These are phyloP conservation scores for Eucalyptus regnans DNA, from an alignment of 345 rosid genomes.

Conservation along the genomic window DNA sequence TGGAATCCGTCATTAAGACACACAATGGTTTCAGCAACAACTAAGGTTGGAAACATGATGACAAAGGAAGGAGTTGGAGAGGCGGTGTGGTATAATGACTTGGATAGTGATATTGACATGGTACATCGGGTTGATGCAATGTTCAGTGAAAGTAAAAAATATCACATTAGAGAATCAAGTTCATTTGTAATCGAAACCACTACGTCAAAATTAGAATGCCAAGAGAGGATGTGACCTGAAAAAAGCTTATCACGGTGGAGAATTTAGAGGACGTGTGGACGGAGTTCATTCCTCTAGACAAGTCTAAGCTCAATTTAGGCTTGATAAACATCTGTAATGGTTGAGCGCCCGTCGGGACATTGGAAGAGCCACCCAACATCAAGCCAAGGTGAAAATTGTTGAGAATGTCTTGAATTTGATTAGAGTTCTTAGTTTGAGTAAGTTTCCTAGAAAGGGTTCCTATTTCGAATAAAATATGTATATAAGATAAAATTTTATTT, in stretches of 20 bases:
- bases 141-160: neutral
- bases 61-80: neutral
- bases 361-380: neutral
- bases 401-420: neutral
- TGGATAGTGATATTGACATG: neutral
- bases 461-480: neutral
- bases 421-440: neutral
- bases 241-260: neutral
- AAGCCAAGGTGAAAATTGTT: neutral
- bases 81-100: neutral
- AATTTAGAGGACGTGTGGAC: neutral
- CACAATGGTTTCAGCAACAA: neutral
- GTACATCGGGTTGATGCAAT: neutral
- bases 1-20: neutral
- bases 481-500: neutral
- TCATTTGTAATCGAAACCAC: neutral
- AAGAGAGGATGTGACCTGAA: neutral
- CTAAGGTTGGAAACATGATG: neutral
- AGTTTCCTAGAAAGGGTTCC: neutral
- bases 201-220: neutral
- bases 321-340: neutral
- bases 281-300: neutral
- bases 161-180: neutral
- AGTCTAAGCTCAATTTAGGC: neutral
- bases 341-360: neutral